A percentile compares a stretch with the other conserved stretches of the same genome.
phyloP scores from a whole-genome alignment of 106 monocot genomes.

The Hemerocallis citrina region DNA sequence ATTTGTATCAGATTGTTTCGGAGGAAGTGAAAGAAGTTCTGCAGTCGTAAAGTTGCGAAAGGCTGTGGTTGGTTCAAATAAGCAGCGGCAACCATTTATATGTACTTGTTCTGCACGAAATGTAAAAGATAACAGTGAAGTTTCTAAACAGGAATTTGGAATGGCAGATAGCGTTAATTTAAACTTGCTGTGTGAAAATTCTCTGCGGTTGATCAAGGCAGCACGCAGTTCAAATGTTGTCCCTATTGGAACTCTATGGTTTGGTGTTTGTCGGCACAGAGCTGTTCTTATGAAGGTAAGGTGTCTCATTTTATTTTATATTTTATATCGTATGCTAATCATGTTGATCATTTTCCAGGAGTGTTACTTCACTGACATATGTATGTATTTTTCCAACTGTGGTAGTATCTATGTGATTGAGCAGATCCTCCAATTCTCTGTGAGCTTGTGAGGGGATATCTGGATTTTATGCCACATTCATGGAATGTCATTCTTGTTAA shows the following conservation, averaged over 20 bases:
- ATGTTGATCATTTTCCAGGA: too few relatives aligned
- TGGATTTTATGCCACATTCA: conserved; percentile 96
- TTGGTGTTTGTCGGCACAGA: conserved; percentile 98
- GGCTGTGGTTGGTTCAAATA: conserved; percentile 48
- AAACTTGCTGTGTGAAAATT: conserved; percentile 59
- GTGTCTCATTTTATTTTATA: background rate
- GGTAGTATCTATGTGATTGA: conserved; percentile 95
- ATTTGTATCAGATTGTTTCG: conserved; percentile 97
- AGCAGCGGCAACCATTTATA: conserved; percentile 74
- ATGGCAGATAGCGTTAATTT: conserved; percentile 29
- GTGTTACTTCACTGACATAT: background rate
- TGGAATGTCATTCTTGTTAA: conserved; percentile 78
- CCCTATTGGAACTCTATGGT: conserved; percentile 66
- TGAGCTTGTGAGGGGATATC: conserved; percentile 88
- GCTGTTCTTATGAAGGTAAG: conserved; percentile 95
- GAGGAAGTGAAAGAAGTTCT: conserved; percentile 73
- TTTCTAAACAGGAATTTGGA: conserved; percentile 17
- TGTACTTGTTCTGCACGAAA: conserved; percentile 64
- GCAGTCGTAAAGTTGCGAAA: conserved; percentile 42
- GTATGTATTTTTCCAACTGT: conserved; percentile 7
- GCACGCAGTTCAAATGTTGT: conserved; percentile 73
- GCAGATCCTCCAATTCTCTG: conserved; percentile 90
- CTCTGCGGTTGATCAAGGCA: conserved; percentile 64
- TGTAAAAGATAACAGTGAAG: conserved; percentile 21
- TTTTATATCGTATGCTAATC: background rate